Percentiles rank a stretch among this genome's conserved stretches.
Conservation (phyloP, 73 alveolate species). For the Blepharisma japonicum region DNA sequence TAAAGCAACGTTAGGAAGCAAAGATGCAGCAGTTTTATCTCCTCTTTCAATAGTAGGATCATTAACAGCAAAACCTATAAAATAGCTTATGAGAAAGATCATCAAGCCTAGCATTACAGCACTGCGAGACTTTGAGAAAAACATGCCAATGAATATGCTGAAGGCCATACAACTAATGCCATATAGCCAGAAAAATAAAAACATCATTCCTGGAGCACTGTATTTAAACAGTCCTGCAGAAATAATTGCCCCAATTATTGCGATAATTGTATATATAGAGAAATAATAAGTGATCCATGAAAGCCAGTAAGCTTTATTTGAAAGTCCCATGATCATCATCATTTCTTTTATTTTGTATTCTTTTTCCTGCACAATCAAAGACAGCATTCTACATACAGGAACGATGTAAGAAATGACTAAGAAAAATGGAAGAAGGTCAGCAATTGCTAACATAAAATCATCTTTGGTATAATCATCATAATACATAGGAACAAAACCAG, state of each 20-base stretch:
- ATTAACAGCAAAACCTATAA: conserved; percentile 60
- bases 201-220: background rate
- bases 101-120: conserved; percentile 73
- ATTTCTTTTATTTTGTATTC: conserved; percentile 95
- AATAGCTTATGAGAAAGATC: conserved; percentile 62
- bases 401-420: conserved; percentile 27
- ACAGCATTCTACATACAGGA: conserved; percentile 21
- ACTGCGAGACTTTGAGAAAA: conserved; percentile 73
- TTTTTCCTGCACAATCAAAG: conserved; percentile 62
- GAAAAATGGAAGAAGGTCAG: conserved; percentile 35
- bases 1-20: conserved; percentile 64
- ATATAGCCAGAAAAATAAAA: conserved; percentile 24
- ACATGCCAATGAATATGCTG: conserved; percentile 56
- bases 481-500: conserved; percentile 29
- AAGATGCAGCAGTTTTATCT: conserved; percentile 55
- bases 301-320: conserved; percentile 71
- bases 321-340: conserved; percentile 97
- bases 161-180: conserved; percentile 21
- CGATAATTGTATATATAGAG: conserved; percentile 50
- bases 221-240: background rate
- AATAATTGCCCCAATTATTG: conserved; percentile 2
- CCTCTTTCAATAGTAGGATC: conserved; percentile 40
- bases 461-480: conserved; percentile 35
- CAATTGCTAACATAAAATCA: conserved; percentile 17
- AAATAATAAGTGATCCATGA: conserved; percentile 74